Evolutionary conservation across 2,329 filamentous ascomycete genomes (phyloP).

Genomic region (Colletotrichum eremochloae): DNA sequence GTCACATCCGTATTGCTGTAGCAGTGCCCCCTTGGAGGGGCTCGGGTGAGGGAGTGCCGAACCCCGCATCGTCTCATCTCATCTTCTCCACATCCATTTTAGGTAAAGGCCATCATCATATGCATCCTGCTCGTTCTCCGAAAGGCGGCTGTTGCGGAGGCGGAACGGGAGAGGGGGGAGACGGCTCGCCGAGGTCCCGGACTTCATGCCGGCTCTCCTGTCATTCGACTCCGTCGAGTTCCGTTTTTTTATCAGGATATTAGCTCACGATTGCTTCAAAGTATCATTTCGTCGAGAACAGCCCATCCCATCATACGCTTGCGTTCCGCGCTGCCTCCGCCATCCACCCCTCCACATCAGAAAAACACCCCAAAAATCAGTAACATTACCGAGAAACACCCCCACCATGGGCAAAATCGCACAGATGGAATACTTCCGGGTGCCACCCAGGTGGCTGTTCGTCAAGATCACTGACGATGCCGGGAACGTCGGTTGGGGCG

Average conservation of each 20-base stretch:
- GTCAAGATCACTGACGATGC: constrained; percentile 80
- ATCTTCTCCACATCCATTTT: constrained; percentile 21
- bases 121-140: constrained; percentile 6
- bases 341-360: accelerated
- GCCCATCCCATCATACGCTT: too few relatives aligned
- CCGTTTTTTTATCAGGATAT: constrained; percentile 24
- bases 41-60: constrained; percentile 34
- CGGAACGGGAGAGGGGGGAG: constrained; percentile 19
- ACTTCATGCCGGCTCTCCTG: constrained; percentile 27
- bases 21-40: background rate
- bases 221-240: constrained; percentile 27
- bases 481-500: constrained; percentile 78
- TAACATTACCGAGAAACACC: background rate
- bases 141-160: constrained; percentile 21
- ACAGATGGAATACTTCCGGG: constrained; percentile 79
- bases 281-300: background rate
- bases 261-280: constrained; percentile 36
- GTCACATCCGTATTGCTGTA: background rate
- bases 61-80: constrained; percentile 24
- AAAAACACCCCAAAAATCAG: background rate
- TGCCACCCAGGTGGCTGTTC: constrained; percentile 82
- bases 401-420: constrained; percentile 71
- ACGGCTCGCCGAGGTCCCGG: constrained; percentile 35
- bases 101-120: constrained; percentile 11
- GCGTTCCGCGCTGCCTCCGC: background rate